Evolutionary conservation across 73 alveolate species (phyloP), one percentile per base, ranked within the genome.

Genomic region (Tetrahymena borealis): DNA sequence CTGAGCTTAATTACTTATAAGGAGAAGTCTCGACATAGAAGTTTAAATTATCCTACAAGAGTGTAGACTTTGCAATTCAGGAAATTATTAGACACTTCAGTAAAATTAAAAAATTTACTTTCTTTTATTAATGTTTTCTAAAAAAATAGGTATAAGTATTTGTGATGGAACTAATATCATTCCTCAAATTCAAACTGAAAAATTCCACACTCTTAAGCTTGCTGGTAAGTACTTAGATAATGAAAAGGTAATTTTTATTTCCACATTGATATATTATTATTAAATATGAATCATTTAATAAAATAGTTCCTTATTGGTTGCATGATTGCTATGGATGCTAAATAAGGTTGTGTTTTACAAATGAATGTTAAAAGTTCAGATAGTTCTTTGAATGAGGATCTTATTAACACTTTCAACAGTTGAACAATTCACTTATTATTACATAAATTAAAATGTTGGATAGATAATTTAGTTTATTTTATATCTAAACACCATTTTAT

Each of bases 1-100:
- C 79, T 20, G 93, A 79, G 39, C 79, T 91, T 90, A 92, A 93
- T 40, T 39, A 38, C 11, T 33, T 39, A 16, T 40, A 78, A 85
- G 39, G 78, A 31, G 35, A 78, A 79, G 93, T 79, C 28, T 37
- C 42, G 33, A 35, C 90, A 32, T 85, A 78, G 28, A 93, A 85
- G n/a, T 93, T 78, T 93, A 33, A 93, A 36, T 85, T 93, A 33
- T 91, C 90, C 38, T 93, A 93, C 39, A 93, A 93, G 31, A 93
- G 91, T 85, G 40, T 92, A 15, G 95, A 93, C 78, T 41, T 93
- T n/a, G 95, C 95, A 15, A 42, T 93, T 38, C 40, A 93, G 28
- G 95, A 93, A 93, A 79, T 93, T 31, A 60, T 93, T 32, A 93
- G 41, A 20, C 95, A 93, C 38, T 93, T 93, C 38, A 92, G 95